A percentile compares a stretch with the other conserved stretches of the same genome.
These are phyloP conservation scores for Amphibolis antarctica DNA, from an alignment of 106 monocot species.

Conservation along the genomic window DNA sequence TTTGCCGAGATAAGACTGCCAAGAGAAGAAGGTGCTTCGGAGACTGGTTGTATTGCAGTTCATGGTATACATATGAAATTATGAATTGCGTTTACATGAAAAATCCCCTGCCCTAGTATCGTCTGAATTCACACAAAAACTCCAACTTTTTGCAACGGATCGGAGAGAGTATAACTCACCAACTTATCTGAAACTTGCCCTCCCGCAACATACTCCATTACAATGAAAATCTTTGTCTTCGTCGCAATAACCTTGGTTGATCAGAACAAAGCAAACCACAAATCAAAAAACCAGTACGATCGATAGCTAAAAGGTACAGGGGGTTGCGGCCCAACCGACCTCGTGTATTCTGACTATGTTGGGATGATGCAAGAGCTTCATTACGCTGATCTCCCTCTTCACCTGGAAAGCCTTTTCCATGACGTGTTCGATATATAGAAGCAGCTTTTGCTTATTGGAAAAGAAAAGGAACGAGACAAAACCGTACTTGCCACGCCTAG, in stretches of 20 bases:
- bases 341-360: constrained; percentile 57
- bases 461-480: background rate
- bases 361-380: constrained; percentile 64
- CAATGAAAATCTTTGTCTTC: constrained; percentile 51
- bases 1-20: constrained; percentile 39
- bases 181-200: constrained; percentile 59
- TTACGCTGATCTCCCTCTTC: constrained; percentile 59
- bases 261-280: background rate
- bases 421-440: too few relatives aligned
- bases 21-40: too few relatives aligned
- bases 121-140: too few relatives aligned
- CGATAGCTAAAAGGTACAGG: background rate
- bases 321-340: constrained; percentile 12
- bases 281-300: background rate
- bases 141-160: too few relatives aligned
- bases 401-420: constrained; percentile 22
- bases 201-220: constrained; percentile 70
- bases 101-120: too few relatives aligned
- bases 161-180: constrained; percentile 35
- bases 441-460: too few relatives aligned
- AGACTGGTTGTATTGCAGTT: too few relatives aligned
- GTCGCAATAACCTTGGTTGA: constrained; percentile 47
- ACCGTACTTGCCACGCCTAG: background rate
- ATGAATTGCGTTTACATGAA: too few relatives aligned
- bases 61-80: too few relatives aligned